Evolutionary conservation across 805 yeast genomes (phyloP).

Genomic region (Kurtzmaniella cleridarum): DNA sequence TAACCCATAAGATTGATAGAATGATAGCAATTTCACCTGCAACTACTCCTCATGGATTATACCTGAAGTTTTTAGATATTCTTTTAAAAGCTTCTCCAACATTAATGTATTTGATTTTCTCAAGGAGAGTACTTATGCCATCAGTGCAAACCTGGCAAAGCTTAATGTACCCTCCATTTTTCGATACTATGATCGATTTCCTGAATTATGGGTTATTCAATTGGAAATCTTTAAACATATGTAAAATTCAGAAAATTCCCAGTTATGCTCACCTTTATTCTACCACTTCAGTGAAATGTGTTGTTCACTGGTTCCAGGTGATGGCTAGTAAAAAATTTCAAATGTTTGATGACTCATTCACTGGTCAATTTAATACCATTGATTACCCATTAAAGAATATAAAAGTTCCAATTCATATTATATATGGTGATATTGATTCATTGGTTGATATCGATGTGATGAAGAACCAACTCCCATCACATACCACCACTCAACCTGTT

Average conservation of each 20-base stretch:
- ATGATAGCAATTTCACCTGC: conserved; percentile 92
- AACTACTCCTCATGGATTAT: conserved; percentile 82
- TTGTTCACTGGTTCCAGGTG: conserved; percentile 96
- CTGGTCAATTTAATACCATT: conserved; percentile 21
- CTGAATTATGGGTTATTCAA: conserved; percentile 66
- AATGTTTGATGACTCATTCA: conserved; percentile 68
- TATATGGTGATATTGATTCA: conserved; percentile 79
- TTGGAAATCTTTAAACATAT: conserved; percentile 75
- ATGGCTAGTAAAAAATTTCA: conserved; percentile 73
- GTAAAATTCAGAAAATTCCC: conserved; percentile 66
- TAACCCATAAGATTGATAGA: conserved; percentile 49
- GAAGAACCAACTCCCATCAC: conserved; percentile 58
- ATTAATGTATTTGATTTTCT: conserved; percentile 65
- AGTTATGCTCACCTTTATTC: conserved; percentile 85
- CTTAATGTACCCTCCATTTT: conserved; percentile 72
- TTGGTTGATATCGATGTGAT: conserved; percentile 81
- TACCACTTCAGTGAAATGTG: conserved; percentile 84
- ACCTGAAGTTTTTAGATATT: conserved; percentile 69
- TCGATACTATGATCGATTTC: conserved; percentile 63
- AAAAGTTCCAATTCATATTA: conserved; percentile 61
- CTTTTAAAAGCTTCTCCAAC: conserved; percentile 74
- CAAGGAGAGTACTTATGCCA: conserved; percentile 67
- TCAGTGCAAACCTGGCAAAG: conserved; percentile 77
- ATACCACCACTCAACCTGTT: conserved; percentile 50
- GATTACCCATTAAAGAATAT: conserved; percentile 37